These are phyloP conservation scores for Ustilago crameri DNA, from an alignment of 1,284 basidiomycete genomes.

Conservation along the genomic window DNA sequence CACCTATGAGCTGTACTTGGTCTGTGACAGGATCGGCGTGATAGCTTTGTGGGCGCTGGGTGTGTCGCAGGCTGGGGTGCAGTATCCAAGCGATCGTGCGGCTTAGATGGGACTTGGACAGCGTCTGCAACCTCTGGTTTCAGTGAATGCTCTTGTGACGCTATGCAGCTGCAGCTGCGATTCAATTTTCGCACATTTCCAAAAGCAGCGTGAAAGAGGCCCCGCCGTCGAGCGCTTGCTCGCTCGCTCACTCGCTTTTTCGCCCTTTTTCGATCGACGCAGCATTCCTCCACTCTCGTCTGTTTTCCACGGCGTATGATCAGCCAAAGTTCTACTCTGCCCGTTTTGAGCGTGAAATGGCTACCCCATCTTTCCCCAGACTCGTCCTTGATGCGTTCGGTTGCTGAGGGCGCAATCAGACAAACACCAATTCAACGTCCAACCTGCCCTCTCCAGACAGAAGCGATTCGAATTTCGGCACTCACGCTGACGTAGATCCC, in stretches of 20 bases:
- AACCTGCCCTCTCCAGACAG: too few relatives aligned
- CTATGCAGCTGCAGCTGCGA: constrained; percentile 4
- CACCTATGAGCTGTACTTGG: too few relatives aligned
- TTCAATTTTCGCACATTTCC: constrained; percentile 12
- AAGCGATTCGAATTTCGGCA: too few relatives aligned
- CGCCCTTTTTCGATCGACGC: background rate
- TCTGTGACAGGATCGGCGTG: constrained; percentile 8
- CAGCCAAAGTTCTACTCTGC: background rate
- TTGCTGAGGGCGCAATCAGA: background rate
- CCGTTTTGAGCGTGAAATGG: constrained; percentile 19
- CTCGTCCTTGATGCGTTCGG: background rate
- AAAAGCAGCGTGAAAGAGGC: constrained; percentile 46
- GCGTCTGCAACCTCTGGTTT: too few relatives aligned
- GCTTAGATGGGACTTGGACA: too few relatives aligned
- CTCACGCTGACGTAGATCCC: background rate
- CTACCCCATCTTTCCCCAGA: constrained; percentile 3
- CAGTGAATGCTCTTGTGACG: background rate
- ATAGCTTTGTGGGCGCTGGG: background rate
- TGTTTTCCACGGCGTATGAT: too few relatives aligned
- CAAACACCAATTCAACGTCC: too few relatives aligned
- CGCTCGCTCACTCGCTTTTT: background rate
- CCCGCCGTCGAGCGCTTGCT: too few relatives aligned
- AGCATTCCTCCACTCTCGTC: background rate
- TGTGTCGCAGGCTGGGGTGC: background rate
- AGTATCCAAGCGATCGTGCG: too few relatives aligned